Evolutionary conservation across 177 flowering plant species (phyloP), one percentile per base, ranked within the genome.

Genomic region (Telopea speciosissima): DNA sequence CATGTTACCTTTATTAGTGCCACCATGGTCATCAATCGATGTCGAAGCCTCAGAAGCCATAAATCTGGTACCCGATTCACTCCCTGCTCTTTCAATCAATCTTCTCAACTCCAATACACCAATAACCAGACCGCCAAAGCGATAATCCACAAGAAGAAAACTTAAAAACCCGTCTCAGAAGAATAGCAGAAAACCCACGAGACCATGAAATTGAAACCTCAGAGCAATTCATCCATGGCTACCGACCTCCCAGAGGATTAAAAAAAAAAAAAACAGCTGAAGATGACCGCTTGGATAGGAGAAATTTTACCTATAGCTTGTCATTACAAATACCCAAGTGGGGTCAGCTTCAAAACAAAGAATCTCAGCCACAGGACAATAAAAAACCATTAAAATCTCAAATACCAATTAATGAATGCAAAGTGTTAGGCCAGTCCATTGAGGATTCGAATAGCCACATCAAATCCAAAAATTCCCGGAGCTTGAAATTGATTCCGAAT

Each of bases 1-100:
- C 91, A 92, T 84, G 65, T 85, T 80, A 24, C 96, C 90, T 73
- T 69, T 86, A n/a, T 73, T 77, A 19, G 75, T 72, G 69, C 40
- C 70, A 71, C 40, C 70, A 3, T 78, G 87, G 65, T 83, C 88
- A 71, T 77, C 80, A 24, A 45, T 69, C 56, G 74, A 65, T 58
- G 73, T 23, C 17, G 81, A 77, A 67, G 71, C 76, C 86, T 77
- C 78, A 8, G 58, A 58, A 58, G 8, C 59, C 19, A 54, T 1
- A n/a, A 71, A 56, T 24, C 69, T 25, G 9, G 24, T 24, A 26
- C 61, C 61, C 40, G 19, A 22, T 70, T 70, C 16, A n/a, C 21
- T 13, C 19, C 45, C 49, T n/a, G 13, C 24, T 42, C 25, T 63
- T 16, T 19, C n/a, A 5, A 8, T 11, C 21, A 5, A 14, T 23